Evolutionary conservation across 2,329 filamentous ascomycete species (phyloP), one percentile per base, ranked within the genome.

Genomic region (Alternaria gaisen): DNA sequence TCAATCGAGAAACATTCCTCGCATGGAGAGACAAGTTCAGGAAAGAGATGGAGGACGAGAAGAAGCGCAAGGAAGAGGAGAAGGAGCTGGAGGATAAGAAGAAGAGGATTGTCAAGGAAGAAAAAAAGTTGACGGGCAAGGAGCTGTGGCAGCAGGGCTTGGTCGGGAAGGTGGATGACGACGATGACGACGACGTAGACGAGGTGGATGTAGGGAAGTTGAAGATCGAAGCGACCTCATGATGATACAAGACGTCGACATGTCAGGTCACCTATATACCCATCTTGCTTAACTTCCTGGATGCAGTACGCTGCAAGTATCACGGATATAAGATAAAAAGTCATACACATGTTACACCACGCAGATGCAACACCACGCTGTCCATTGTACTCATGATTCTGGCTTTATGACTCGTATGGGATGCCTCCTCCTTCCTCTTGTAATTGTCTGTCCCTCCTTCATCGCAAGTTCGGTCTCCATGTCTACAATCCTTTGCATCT

Each of bases 1-100:
- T 99, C 20, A 98, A 89, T n/a, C 85, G 88, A 22, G 93, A 97
- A 81, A 89, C 88, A 0, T 99, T 98, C 74, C 75, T 91, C 68
- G 87, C 86, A 68, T 99, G 95, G 95, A 85, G 92, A 56, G 89
- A 90, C 40, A 86, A 79, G 10, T 99, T 98, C 75, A 77, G 88
- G 63, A 83, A 85, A 74, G 95, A 98, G 83, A 90, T 94, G 87
- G 90, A 90, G 75, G 94, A 95, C 73, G 82, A 86, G 75, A 87
- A 88, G 68, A 75, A 74, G 67, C 71, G 68, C 69, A 85, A 81
- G 68, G 86, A 89, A 65, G 83, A 84, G 71, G 90, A 91, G 77
- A 92, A 94, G 74, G 87, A 86, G 66, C 91, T 94, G 70, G 87
- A 91, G 65, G 82, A 82, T 60, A 83, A 83, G 76, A 83, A 82